A percentile compares a stretch with the other conserved stretches of the same genome.
Evolutionary conservation across 164 flowering plant species (phyloP).

Genomic region (Magnolia sinica): DNA sequence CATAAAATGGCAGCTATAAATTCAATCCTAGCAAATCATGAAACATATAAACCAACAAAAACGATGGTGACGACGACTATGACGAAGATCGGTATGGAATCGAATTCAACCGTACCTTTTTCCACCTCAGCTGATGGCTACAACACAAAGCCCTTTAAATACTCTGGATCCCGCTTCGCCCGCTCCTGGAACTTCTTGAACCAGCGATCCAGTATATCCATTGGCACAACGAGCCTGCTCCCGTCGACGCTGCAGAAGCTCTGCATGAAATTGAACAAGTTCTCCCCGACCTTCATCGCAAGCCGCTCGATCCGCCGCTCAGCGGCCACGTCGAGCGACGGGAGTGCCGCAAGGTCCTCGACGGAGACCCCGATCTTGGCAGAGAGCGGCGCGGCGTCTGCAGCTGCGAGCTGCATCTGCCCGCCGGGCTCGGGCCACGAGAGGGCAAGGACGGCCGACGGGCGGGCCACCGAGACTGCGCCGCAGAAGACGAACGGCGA

Average conservation of each 20-base stretch:
- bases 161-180: conserved; percentile 91
- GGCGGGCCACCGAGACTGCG: conserved; percentile 76
- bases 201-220: conserved; percentile 96
- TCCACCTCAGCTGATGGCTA: conserved; percentile 13
- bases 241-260: conserved; percentile 93
- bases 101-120: not conserved
- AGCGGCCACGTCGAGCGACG: conserved; percentile 69
- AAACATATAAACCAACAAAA: not conserved
- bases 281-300: conserved; percentile 95
- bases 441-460: conserved; percentile 89
- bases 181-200: conserved; percentile 94
- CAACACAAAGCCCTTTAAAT: conserved; percentile 72
- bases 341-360: conserved; percentile 65
- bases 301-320: conserved; percentile 63
- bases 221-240: conserved; percentile 73
- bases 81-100: not conserved
- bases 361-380: conserved; percentile 96
- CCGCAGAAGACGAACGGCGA: conserved; percentile 81
- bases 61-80: no score
- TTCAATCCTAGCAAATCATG: not conserved
- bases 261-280: conserved; percentile 96
- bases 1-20: not conserved
- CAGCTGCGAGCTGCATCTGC: conserved; percentile 46
- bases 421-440: conserved; percentile 86
- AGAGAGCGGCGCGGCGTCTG: conserved; percentile 54